Conservation (phyloP, 306 rosid genomes). For the Psophocarpus tetragonolobus region DNA sequence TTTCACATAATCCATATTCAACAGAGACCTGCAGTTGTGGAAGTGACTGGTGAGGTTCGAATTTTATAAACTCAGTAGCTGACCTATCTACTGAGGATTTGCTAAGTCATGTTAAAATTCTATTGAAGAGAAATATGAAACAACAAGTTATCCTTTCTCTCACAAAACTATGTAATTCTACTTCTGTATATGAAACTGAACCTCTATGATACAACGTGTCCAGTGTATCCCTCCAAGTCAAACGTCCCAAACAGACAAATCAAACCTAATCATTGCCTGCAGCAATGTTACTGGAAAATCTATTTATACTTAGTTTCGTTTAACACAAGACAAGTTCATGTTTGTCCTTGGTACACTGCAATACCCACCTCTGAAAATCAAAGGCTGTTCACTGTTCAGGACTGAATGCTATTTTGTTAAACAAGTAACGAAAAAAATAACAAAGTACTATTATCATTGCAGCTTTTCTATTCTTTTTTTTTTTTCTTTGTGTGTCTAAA, state of each 20-base stretch:
- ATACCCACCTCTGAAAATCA: no score
- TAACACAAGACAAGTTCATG: no score
- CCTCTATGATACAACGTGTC: neutral
- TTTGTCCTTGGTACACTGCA: no score
- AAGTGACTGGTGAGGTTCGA: neutral
- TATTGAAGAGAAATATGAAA: neutral
- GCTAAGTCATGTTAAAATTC: neutral
- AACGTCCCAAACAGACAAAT: neutral
- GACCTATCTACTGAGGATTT: neutral
- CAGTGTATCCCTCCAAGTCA: neutral
- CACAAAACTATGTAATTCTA: neutral
- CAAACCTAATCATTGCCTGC: neutral
- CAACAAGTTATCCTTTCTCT: neutral
- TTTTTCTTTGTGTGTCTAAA: no score
- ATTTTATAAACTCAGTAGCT: neutral
- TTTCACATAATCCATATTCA: conserved; percentile 87
- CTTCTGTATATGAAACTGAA: neutral
- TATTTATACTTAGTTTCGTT: no score
- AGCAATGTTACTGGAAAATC: neutral
- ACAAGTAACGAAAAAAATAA: no score
- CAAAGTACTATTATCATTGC: no score
- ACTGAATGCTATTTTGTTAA: no score
- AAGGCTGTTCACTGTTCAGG: no score
- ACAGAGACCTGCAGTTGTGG: conserved; percentile 62
- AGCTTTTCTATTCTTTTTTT: no score